Evolutionary conservation across 805 yeast genomes (phyloP).

Genomic region (Kodamaea fukazawae): DNA sequence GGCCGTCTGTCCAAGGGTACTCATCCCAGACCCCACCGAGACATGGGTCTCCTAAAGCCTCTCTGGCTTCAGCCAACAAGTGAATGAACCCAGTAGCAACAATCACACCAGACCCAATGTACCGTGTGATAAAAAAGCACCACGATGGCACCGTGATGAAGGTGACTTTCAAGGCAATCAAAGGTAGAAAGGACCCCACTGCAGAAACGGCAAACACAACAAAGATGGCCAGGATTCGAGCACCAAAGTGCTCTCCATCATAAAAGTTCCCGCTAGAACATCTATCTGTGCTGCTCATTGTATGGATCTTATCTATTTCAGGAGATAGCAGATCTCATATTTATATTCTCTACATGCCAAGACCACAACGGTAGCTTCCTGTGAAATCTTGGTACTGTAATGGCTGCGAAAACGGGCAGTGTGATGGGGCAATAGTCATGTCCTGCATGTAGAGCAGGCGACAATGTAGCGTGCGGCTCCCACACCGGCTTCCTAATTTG

Average conservation of each 20-base stretch:
- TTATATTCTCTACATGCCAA: too few relatives aligned
- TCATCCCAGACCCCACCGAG: slow-evolving; percentile 24
- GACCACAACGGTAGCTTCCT: background rate
- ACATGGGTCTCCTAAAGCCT: slow-evolving; percentile 25
- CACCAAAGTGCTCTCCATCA: slow-evolving; percentile 23
- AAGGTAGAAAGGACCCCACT: slow-evolving; percentile 30
- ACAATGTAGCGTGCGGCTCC: too few relatives aligned
- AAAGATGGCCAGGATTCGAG: slow-evolving; percentile 29
- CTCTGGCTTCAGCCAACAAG: slow-evolving; percentile 30
- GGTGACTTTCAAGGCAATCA: slow-evolving; percentile 21
- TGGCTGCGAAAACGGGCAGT: too few relatives aligned
- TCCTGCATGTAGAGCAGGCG: too few relatives aligned
- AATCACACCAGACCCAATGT: slow-evolving; percentile 36
- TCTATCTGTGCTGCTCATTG: background rate
- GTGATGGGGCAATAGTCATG: too few relatives aligned
- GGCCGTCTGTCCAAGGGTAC: slow-evolving; percentile 33
- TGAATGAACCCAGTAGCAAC: slow-evolving; percentile 37
- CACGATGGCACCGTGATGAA: slow-evolving; percentile 23
- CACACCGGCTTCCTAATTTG: too few relatives aligned
- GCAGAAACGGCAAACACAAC: slow-evolving; percentile 30
- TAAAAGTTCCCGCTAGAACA: slow-evolving; percentile 16
- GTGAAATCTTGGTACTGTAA: too few relatives aligned
- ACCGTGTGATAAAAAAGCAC: slow-evolving; percentile 27
- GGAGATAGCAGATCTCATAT: too few relatives aligned
- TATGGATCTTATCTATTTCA: too few relatives aligned